phyloP scores from a whole-genome alignment of 805 yeast species.

The Hanseniaspora singularis region DNA sequence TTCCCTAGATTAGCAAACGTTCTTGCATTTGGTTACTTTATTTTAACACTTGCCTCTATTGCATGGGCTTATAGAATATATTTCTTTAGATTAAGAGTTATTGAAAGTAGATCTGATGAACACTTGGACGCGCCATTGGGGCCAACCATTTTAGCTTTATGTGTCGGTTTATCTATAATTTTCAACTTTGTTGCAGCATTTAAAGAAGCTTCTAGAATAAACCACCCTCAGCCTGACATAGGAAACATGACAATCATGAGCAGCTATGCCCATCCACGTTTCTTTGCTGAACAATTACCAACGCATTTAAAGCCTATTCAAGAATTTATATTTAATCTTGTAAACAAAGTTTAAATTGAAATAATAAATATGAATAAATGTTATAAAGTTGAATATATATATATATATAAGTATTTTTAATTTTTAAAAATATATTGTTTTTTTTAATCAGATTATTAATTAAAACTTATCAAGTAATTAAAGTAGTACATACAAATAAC shows the following conservation, averaged over 20 bases:
- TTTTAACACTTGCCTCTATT: conserved; percentile 68
- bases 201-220: conserved; percentile 28
- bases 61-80: conserved; percentile 81
- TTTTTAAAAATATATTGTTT: too few relatives aligned
- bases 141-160: conserved; percentile 66
- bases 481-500: too few relatives aligned
- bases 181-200: conserved; percentile 65
- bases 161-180: conserved; percentile 51
- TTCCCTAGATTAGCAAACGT: conserved; percentile 50
- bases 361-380: not conserved
- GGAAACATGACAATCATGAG: too few relatives aligned
- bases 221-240: conserved; percentile 16
- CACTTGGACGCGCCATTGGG: conserved; percentile 87
- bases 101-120: conserved; percentile 68
- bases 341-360: conserved; percentile 25
- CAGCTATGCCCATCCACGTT: not conserved
- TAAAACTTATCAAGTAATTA: too few relatives aligned
- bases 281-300: conserved; percentile 16
- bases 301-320: conserved; percentile 24
- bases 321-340: conserved; percentile 26
- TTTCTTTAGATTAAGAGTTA: conserved; percentile 55
- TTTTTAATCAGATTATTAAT: too few relatives aligned
- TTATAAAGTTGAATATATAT: too few relatives aligned
- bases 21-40: conserved; percentile 72
- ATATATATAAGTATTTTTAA: too few relatives aligned